A percentile compares a stretch with the other conserved stretches of the same genome.
phyloP scores from a whole-genome alignment of 352 stramenopile genomes.

The Globisporangium ultimum region DNA sequence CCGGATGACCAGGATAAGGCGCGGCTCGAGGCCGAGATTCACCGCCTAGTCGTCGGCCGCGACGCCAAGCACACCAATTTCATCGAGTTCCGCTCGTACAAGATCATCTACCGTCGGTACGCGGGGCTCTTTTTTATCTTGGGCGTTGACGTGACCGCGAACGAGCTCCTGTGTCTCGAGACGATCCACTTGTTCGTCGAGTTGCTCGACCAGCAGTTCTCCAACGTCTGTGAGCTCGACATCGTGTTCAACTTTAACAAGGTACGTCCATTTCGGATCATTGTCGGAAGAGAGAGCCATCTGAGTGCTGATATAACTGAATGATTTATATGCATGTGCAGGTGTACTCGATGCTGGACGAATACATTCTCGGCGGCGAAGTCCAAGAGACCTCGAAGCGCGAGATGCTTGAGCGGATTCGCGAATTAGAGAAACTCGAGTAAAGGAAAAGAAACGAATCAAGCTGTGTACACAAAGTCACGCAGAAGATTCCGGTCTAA shows the following conservation, averaged over 20 bases:
- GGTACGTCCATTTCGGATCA: conserved; percentile 21
- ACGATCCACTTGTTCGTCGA: conserved; percentile 99
- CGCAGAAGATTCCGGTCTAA: too few relatives aligned
- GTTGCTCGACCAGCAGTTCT: conserved; percentile 97
- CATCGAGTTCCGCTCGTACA: conserved; percentile 98
- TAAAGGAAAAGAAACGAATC: conserved; percentile 17
- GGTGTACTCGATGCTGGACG: conserved; percentile 93
- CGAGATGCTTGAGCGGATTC: conserved; percentile 91
- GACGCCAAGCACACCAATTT: conserved; percentile 94
- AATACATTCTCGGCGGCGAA: conserved; percentile 94
- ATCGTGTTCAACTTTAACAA: conserved; percentile 96
- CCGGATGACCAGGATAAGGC: conserved; percentile 81
- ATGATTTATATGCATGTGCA: conserved; percentile 13
- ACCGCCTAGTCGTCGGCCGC: conserved; percentile 84
- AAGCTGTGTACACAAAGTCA: too few relatives aligned
- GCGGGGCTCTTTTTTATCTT: conserved; percentile 98
- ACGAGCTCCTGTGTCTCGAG: conserved; percentile 97
- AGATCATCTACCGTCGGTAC: conserved; percentile 98
- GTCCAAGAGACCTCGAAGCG: conserved; percentile 91
- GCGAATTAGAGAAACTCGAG: conserved; percentile 91
- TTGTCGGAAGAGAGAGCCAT: neutral
- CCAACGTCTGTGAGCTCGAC: conserved; percentile 98
- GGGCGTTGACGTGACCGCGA: conserved; percentile 94
- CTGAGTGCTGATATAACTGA: too few relatives aligned
- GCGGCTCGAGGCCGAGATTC: conserved; percentile 89